Conservation (phyloP, 2,329 filamentous ascomycete genomes). For the Leptographium wingfieldii region DNA sequence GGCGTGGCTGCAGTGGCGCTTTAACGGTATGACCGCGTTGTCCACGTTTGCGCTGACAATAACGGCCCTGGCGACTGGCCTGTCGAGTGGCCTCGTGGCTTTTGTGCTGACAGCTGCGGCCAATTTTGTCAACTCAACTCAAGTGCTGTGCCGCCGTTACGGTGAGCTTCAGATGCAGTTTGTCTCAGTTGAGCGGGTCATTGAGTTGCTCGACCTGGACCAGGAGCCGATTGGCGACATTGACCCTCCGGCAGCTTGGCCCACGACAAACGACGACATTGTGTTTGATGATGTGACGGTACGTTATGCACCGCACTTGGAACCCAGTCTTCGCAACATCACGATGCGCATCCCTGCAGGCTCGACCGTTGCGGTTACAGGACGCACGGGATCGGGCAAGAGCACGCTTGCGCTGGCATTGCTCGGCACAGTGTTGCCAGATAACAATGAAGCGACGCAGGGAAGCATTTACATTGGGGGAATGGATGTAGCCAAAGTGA, state of each 20-base stretch:
- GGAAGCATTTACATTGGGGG: slow-evolving; percentile 42
- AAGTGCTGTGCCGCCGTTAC: slow-evolving; percentile 65
- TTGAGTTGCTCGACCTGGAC: slow-evolving; percentile 68
- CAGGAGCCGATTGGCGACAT: slow-evolving; percentile 58
- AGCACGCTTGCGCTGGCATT: slow-evolving; percentile 57
- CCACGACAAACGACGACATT: slow-evolving; percentile 57
- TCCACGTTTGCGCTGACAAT: slow-evolving; percentile 64
- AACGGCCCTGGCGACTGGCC: slow-evolving; percentile 60
- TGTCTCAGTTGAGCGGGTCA: slow-evolving; percentile 75
- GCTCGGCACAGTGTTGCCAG: slow-evolving; percentile 41
- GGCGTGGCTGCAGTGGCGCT: slow-evolving; percentile 72
- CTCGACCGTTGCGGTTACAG: slow-evolving; percentile 54
- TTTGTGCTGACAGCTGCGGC: slow-evolving; percentile 68
- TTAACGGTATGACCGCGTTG: slow-evolving; percentile 56
- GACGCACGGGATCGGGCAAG: slow-evolving; percentile 78
- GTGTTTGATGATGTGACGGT: slow-evolving; percentile 67
- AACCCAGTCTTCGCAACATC: slow-evolving; percentile 56
- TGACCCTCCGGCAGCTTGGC: slow-evolving; percentile 55
- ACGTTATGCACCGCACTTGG: slow-evolving; percentile 65
- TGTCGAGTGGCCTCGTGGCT: slow-evolving; percentile 67
- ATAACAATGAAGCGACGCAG: slow-evolving; percentile 17
- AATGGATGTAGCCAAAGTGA: slow-evolving; percentile 37
- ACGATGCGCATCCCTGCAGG: slow-evolving; percentile 59
- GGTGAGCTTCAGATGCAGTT: slow-evolving; percentile 86
- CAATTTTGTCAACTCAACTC: slow-evolving; percentile 57